Conservation (phyloP, 176 grass and related monocot species). For the Areca catechu region DNA sequence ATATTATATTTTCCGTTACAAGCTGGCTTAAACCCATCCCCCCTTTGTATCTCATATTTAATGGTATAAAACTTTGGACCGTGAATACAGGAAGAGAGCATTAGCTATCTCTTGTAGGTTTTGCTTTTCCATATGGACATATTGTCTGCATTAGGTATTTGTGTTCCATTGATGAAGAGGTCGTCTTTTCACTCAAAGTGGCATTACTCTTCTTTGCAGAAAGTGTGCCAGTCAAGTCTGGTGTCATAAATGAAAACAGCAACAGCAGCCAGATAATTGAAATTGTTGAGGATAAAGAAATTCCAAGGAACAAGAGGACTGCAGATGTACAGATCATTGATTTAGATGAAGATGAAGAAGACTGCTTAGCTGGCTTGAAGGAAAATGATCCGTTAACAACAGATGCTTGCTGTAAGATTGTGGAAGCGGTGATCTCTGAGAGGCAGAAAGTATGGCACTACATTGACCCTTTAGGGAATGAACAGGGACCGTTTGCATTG, state of each 20-base stretch:
- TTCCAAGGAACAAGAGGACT: background rate
- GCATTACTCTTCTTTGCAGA: conserved; percentile 9
- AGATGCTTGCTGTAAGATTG: no score
- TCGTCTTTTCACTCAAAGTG: background rate
- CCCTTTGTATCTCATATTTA: no score
- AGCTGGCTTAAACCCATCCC: no score
- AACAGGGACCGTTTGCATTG: conserved; percentile 42
- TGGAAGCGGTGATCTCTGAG: no score
- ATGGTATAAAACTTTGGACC: no score
- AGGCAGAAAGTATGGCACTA: conserved; percentile 36
- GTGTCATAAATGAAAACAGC: conserved; percentile 10
- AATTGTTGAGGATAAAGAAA: conserved; percentile 9
- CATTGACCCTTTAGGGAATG: conserved; percentile 25
- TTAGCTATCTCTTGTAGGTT: no score
- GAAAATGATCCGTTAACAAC: no score
- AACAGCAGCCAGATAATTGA: conserved; percentile 9
- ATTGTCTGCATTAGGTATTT: no score
- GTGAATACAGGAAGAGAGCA: no score
- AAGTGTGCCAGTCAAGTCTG: background rate
- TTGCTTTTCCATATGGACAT: no score
- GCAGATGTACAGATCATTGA: conserved; percentile 2
- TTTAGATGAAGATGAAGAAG: conserved; percentile 26
- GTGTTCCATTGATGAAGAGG: background rate
- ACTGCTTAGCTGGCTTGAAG: no score
- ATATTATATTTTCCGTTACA: no score